These are phyloP conservation scores for Echeveria elegans DNA, from an alignment of 164 flowering plant genomes.

Conservation along the genomic window DNA sequence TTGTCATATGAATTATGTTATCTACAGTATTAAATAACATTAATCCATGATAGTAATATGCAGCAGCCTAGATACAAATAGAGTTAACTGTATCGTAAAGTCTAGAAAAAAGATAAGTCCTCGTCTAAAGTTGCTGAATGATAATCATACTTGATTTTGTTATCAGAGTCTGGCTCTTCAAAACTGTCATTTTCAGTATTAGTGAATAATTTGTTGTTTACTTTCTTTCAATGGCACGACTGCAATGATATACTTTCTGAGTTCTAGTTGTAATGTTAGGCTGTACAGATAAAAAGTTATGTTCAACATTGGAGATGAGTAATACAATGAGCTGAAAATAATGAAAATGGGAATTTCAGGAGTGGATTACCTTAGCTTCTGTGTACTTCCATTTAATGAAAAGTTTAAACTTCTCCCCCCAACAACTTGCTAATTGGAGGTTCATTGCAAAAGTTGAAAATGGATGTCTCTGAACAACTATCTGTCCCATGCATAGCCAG, in stretches of 20 bases:
- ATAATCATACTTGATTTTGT: neutral
- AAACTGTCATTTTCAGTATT: neutral
- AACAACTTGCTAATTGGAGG: conserved; percentile 70
- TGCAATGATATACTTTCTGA: no score
- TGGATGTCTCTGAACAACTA: no score
- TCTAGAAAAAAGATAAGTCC: neutral
- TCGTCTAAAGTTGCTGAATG: neutral
- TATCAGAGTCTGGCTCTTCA: neutral
- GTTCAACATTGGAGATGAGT: no score
- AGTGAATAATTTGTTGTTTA: neutral
- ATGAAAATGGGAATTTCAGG: neutral
- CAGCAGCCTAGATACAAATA: conserved; percentile 60
- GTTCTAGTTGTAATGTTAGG: no score
- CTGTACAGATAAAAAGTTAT: no score
- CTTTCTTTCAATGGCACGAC: no score
- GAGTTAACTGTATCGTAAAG: neutral
- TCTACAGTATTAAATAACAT: no score
- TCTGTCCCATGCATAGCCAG: no score
- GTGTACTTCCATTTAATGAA: conserved; percentile 74
- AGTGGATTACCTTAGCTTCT: conserved; percentile 85
- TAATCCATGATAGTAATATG: conserved; percentile 94
- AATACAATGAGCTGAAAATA: no score
- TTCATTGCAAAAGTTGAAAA: conserved; percentile 28
- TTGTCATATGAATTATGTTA: no score
- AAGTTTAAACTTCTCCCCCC: conserved; percentile 84